Evolutionary conservation across 441 rosid genomes (phyloP).

Genomic region (Heliophila coronopifolia): DNA sequence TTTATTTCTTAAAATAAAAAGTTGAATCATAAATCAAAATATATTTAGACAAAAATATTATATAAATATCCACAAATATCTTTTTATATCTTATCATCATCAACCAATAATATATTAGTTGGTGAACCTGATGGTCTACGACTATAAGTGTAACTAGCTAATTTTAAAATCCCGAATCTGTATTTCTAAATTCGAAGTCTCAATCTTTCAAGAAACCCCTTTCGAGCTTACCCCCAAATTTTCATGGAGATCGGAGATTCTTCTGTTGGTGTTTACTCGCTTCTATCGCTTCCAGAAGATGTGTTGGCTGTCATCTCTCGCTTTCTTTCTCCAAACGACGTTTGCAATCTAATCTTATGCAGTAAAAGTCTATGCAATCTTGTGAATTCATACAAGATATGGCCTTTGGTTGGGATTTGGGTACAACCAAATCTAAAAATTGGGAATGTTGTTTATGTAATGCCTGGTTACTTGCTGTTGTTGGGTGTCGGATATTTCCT

Average conservation of each 20-base stretch:
- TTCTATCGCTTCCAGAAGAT: conserved; percentile 68
- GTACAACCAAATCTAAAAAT: conserved; percentile 88
- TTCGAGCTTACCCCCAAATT: neutral
- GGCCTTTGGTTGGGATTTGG: conserved; percentile 79
- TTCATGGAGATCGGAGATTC: conserved; percentile 20
- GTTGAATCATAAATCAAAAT: too few species aligned
- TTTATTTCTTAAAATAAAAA: too few species aligned
- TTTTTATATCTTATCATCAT: too few species aligned
- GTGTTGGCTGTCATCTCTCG: conserved; percentile 50
- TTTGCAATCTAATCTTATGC: conserved; percentile 55
- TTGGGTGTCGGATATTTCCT: conserved; percentile 76
- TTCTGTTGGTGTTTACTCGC: conserved; percentile 44
- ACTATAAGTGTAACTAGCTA: too few species aligned
- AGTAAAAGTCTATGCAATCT: conserved; percentile 44
- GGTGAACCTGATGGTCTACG: too few species aligned
- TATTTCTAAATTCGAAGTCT: too few species aligned
- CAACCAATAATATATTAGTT: too few species aligned
- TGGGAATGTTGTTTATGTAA: conserved; percentile 74
- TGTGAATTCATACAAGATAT: conserved; percentile 54
- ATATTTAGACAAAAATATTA: too few species aligned
- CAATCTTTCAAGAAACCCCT: too few species aligned
- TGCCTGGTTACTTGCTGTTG: conserved; percentile 72
- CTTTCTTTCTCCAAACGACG: conserved; percentile 49
- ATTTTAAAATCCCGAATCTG: too few species aligned
- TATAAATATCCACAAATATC: too few species aligned